These are phyloP conservation scores for Fragilariopsis cylindrus DNA, from an alignment of 108 stramenopile species.

Conservation along the genomic window DNA sequence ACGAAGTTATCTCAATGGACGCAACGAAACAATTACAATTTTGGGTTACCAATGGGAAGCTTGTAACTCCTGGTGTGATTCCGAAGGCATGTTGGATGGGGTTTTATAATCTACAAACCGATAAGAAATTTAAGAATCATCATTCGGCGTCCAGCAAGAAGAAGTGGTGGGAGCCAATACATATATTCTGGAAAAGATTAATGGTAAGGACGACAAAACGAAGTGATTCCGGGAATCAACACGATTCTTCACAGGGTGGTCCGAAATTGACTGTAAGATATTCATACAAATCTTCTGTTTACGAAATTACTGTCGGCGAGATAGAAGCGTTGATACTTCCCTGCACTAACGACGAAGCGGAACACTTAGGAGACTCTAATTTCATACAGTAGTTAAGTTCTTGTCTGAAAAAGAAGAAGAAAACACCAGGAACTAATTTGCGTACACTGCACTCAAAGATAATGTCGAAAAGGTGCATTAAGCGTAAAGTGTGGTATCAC, in stretches of 20 bases:
- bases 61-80: constrained; percentile 38
- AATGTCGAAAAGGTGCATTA: too few relatives aligned
- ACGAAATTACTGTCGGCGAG: constrained; percentile 36
- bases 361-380: constrained; percentile 23
- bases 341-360: constrained; percentile 3
- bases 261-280: constrained; percentile 41
- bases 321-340: constrained; percentile 32
- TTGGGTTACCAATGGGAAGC: constrained; percentile 47
- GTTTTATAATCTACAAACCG: constrained; percentile 52
- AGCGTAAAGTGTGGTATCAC: too few relatives aligned
- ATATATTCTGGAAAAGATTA: neutral
- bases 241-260: neutral
- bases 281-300: constrained; percentile 25
- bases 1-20: constrained; percentile 38
- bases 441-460: too few relatives aligned
- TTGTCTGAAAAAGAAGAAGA: too few relatives aligned
- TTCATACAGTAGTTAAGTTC: constrained; percentile 15
- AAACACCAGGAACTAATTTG: too few relatives aligned
- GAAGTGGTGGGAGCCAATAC: constrained; percentile 4
- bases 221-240: too few relatives aligned
- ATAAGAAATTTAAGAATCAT: neutral
- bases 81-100: constrained; percentile 60
- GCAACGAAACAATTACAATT: constrained; percentile 65
- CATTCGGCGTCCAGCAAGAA: constrained; percentile 4
- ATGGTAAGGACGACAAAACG: neutral